Evolutionary conservation across 129 eudicot genomes (phyloP), one percentile per base, ranked within the genome.

Genomic region (Flaveria brownii): DNA sequence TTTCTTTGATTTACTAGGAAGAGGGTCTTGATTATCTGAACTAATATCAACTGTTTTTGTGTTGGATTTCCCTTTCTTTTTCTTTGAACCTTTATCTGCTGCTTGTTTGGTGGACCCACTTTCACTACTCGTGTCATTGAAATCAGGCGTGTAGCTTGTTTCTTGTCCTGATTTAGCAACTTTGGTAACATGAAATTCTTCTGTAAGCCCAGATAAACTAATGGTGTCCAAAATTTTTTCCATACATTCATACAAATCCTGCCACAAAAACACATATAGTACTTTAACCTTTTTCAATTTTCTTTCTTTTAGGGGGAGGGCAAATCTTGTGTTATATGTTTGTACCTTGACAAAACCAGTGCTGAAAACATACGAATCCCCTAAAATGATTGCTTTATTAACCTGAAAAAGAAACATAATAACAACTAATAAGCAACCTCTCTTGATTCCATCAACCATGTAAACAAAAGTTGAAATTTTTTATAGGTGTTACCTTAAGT

Each of bases 291-390:
- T 76, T 70, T 74, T 22, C 43, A n/a, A 11, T 45, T 9, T 36
- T 36, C 7, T 36, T 36, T 5, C 4, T 36, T 36, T 36, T 36
- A 9, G 59, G 59, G 7, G 43, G 25, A 7, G 25, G 52, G 10
- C 14, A 65, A 18, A 10, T 0, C 46, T 54, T 17, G 16, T 25
- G 46, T 50, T n/a, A 46, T 71, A 11, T 63, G 20, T 14, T 68
- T 26, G 50, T 93, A 94, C 99, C 99, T 95, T 95, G 78, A 95
- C 78, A 68, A 95, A 89, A 25, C 81, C 79, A 42, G 85, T 86
- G 86, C 97, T 91, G 59, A 95, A 88, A 64, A 91, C 83, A 75
- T 79, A 91, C 0, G 92, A 89, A 14, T 95, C 99, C 67, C 97
- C 99, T 80, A 95, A 72, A 79, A 91, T 33, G 59, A 84, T 85